A percentile compares a stretch with the other conserved stretches of the same genome.
Conservation (phyloP, 202 grass and related monocot genomes). For the Setaria viridis region DNA sequence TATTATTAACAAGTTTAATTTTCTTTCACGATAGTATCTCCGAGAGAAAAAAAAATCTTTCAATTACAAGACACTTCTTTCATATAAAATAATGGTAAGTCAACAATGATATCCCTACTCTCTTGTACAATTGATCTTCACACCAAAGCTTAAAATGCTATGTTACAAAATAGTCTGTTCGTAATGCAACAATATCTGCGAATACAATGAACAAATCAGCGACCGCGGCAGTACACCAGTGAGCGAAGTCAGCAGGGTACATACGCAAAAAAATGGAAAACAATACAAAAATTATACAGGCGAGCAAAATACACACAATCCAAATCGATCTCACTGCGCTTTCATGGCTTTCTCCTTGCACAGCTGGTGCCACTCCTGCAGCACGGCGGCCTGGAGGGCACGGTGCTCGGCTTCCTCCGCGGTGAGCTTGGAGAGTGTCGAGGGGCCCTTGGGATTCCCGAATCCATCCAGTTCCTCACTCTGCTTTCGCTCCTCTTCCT, state of each 20-base stretch:
- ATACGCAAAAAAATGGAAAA: neutral
- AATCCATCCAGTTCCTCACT: slow-evolving; percentile 63
- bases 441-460: slow-evolving; percentile 86
- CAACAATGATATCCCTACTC: neutral
- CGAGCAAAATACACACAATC: neutral
- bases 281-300: slow-evolving; percentile 51
- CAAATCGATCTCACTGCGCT: slow-evolving; percentile 53
- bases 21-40: too few relatives aligned
- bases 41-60: neutral
- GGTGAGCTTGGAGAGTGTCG: slow-evolving; percentile 82
- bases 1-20: too few relatives aligned
- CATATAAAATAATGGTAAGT: neutral
- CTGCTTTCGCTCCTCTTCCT: slow-evolving; percentile 77
- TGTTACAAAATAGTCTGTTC: slow-evolving; percentile 26
- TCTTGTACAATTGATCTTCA: slow-evolving; percentile 22
- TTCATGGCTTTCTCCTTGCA: slow-evolving; percentile 93
- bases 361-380: slow-evolving; percentile 94
- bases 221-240: neutral
- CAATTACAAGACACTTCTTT: neutral
- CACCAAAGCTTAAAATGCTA: slow-evolving; percentile 36
- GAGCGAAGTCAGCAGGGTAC: slow-evolving; percentile 40
- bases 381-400: slow-evolving; percentile 86
- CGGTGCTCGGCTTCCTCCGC: slow-evolving; percentile 94
- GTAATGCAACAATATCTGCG: slow-evolving; percentile 20
- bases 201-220: slow-evolving; percentile 61